These are phyloP conservation scores for Micractinium sp. DNA, from an alignment of 139 green algal genomes.

Conservation along the genomic window DNA sequence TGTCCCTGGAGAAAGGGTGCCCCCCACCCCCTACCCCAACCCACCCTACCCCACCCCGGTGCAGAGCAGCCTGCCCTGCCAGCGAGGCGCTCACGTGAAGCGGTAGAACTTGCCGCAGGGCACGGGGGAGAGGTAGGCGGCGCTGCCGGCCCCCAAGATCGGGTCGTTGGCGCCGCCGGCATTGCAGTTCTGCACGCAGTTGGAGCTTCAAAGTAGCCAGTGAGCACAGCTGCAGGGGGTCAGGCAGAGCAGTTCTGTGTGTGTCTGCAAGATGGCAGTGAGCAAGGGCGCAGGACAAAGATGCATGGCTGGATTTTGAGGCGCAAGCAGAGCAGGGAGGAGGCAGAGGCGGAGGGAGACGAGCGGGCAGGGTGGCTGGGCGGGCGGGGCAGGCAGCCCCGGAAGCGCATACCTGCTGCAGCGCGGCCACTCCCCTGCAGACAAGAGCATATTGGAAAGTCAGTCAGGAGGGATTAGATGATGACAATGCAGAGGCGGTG, in stretches of 20 bases:
- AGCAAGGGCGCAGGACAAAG: not conserved
- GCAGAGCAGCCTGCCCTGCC: not conserved
- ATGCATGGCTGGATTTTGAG: not conserved
- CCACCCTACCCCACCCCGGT: too few species aligned
- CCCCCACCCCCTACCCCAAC: too few species aligned
- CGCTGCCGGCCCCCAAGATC: not conserved
- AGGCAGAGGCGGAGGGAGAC: not conserved
- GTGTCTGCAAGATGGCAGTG: not conserved
- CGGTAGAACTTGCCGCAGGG: constrained; percentile 21
- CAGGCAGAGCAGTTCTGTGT: not conserved
- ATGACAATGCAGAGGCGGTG: not conserved
- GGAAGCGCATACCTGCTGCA: not conserved
- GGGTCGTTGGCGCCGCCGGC: not conserved
- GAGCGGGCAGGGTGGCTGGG: too few species aligned
- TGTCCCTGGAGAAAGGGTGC: too few species aligned
- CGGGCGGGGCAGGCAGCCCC: not conserved
- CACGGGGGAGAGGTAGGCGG: constrained; percentile 14
- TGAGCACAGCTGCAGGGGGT: not conserved
- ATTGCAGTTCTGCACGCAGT: not conserved
- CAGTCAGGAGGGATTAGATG: not conserved
- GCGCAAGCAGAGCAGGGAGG: not conserved
- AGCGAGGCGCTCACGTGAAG: not conserved
- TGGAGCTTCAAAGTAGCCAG: too few species aligned
- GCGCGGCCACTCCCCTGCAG: constrained; percentile 2
- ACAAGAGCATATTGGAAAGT: not conserved